Base-by-base conservation (phyloP, 176 grass and related monocot genomes). In the Zea luxurians region DNA sequence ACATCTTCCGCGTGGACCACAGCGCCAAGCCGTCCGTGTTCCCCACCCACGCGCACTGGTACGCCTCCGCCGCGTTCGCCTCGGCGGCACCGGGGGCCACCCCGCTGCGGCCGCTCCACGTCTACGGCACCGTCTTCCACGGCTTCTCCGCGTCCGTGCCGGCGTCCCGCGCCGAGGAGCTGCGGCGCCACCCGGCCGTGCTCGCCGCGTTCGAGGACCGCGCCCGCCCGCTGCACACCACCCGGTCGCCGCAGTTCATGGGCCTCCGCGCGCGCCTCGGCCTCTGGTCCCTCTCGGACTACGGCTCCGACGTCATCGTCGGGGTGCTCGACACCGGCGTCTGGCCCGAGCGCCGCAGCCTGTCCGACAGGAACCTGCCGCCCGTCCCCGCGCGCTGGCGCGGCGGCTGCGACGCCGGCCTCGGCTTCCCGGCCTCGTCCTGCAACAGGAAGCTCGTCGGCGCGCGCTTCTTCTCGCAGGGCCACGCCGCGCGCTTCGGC, bases 401-500 rank as follows among this genome's bases (percentile, higher is more conserved):
- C 10, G 96, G 96, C 71, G 86, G 85, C 80, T 98, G 96, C 80
- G 90, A 98, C 78, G 12, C 83, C 0, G 88, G 85, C 5, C 83
- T 81, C 0, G 83, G 83, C 0, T 98, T 98, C 75, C 83, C 75
- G 6, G 61, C 81, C 4, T 85, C 96, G 0, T 71, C 83, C 1
- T 98, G 96, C 87, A 95, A 98, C 81, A 82, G 75, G 43, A 98
- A 98, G 83, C 92, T 98, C 17, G 78, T 98, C 0, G 92, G 96
- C 34, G 96, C 96, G 8, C 81, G 92, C 2, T 98, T 94, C 84
- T 98, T 98, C 67, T 83, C 88, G 8, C 91, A 92, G 81, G 95
- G 96, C 40, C 92, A 95, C 80, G 15, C 4, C 8, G 85, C 88
- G 43, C 85, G 73, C 82, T 93, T 90, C 75, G 85, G 91, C 74